Evolutionary conservation across 495 filamentous ascomycete species (phyloP).

Genomic region (Chaetomium tenue): DNA sequence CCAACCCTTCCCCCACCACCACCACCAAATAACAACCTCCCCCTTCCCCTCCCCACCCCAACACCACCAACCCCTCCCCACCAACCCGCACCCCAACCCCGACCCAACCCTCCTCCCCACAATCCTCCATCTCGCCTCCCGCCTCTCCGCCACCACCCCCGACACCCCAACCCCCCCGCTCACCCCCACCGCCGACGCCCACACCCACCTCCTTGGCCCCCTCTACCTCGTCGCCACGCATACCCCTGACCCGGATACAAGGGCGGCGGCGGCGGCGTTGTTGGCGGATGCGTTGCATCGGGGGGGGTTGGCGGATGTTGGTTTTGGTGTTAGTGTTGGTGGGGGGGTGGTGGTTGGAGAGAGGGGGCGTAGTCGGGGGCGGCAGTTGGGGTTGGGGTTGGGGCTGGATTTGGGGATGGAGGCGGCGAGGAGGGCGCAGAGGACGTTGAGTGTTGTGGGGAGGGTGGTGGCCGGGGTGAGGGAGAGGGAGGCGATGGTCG

Average conservation of each 20-base stretch:
- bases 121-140: conserved; percentile 12
- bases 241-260: not conserved
- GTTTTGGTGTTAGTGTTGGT: too few species aligned
- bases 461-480: not conserved
- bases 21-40: conserved; percentile 3
- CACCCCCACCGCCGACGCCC: not conserved
- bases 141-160: not conserved
- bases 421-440: not conserved
- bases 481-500: not conserved
- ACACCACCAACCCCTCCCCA: not conserved
- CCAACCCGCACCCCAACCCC: not conserved
- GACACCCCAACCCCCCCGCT: not conserved
- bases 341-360: too few species aligned
- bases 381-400: not conserved
- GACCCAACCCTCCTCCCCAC: conserved; percentile 2
- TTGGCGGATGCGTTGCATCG: too few species aligned
- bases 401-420: not conserved
- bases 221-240: conserved; percentile 24
- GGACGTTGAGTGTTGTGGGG: too few species aligned
- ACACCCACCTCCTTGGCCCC: conserved; percentile 26
- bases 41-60: not conserved
- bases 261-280: conserved; percentile 3
- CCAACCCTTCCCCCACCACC: conserved; percentile 1
- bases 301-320: not conserved
- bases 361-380: too few species aligned